Evolutionary conservation across 257 asterid genomes (phyloP), one percentile per base, ranked within the genome.

Genomic region (Jacaranda mimosifolia): DNA sequence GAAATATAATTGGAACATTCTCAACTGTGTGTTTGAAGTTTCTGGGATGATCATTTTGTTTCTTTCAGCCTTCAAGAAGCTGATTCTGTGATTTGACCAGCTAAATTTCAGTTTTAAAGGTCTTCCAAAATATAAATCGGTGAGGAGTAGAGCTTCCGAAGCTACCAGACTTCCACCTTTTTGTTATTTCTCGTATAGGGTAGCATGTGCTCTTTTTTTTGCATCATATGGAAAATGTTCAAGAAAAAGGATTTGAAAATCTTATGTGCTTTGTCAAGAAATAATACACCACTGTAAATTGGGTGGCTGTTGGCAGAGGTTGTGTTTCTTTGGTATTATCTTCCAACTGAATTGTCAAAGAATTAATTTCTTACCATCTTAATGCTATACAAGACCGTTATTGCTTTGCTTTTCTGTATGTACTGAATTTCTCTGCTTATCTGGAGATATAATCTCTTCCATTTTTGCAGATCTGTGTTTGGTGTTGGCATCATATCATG

Each of bases 401-500:
- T 55, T 80, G 40, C 42, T 55, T 70, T 58, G 17, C 18, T 63
- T 36, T 69, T 66, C 74, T 76, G n/a, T 38, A 9, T 56, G 7
- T 59, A 43, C 45, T 66, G 59, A 19, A 6, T 15, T 46, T n/a
- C 66, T 79, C 38, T 79, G 49, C 77, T 49, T 62, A 63, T 64
- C 21, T 49, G 45, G 75, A 49, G 19, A 5, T 73, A n/a, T 76
- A 38, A 62, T 60, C n/a, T 48, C 72, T 62, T 36, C 51, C 42
- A 15, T 69, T 58, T 48, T 39, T 82, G 77, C 87, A 93, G 99
- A 89, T 96, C 53, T 96, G 99, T 81, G 93, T 96, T 69, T 96
- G 97, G 99, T 96, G 99, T 81, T 96, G 99, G 99, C 98, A 96
- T 84, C 99, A 96, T 68, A 87, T 96, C 57, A 93, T 96, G 91